A percentile compares a stretch with the other conserved stretches of the same genome.
phyloP scores from a whole-genome alignment of 2,329 filamentous ascomycete species.

The Gyromitra esculenta region DNA sequence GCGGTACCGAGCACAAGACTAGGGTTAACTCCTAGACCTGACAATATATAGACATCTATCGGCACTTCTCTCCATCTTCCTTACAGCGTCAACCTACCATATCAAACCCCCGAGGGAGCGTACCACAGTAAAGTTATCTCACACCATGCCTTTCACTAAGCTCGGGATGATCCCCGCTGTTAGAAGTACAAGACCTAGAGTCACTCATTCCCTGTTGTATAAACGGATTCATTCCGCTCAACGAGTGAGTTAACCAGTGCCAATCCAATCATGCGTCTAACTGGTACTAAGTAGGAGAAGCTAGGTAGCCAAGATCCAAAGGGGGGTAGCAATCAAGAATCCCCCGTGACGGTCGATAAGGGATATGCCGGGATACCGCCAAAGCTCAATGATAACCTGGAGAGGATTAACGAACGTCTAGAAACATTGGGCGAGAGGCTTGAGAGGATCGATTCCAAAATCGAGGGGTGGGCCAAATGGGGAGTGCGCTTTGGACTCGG shows the following conservation, averaged over 20 bases:
- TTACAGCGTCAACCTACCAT: conserved; percentile 1
- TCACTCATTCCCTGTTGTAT: neutral
- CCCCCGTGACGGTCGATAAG: neutral
- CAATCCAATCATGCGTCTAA: neutral
- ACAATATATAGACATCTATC: neutral
- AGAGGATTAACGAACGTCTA: neutral
- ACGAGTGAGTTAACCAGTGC: conserved; percentile 1
- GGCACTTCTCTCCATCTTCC: neutral
- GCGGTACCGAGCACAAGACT: too few species aligned
- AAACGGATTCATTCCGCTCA: neutral
- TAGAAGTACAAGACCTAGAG: neutral
- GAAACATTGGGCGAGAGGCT: neutral
- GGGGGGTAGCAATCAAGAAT: neutral
- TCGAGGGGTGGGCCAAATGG: neutral
- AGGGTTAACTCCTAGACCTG: too few species aligned
- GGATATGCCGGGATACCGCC: neutral
- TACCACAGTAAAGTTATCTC: neutral
- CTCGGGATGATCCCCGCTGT: neutral
- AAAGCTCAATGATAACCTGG: neutral
- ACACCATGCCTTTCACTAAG: neutral
- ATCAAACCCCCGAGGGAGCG: neutral
- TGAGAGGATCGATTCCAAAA: conserved; percentile 1
- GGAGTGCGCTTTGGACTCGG: neutral
- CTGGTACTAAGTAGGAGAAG: neutral
- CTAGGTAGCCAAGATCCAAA: neutral